A percentile compares a stretch with the other conserved stretches of the same genome.
Evolutionary conservation across 2,329 filamentous ascomycete species (phyloP).

Genomic region (Cyphellophora europaea): DNA sequence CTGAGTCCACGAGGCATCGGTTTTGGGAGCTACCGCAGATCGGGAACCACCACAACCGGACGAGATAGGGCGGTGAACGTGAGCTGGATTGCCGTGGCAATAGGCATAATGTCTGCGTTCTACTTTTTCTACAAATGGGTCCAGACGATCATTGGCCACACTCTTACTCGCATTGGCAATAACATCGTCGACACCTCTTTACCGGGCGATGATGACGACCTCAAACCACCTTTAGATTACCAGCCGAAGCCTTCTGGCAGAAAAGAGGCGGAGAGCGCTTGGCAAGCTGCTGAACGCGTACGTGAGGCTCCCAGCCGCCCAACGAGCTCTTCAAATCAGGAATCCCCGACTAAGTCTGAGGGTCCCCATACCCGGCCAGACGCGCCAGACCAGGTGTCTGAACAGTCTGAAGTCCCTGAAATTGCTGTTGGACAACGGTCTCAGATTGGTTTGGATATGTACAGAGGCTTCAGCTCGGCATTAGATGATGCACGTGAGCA

Average conservation of each 20-base stretch:
- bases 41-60: conserved; percentile 41
- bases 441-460: no score
- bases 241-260: neutral
- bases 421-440: no score
- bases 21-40: conserved; percentile 25
- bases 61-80: conserved; percentile 70
- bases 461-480: no score
- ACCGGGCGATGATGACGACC: conserved; percentile 18
- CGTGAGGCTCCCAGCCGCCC: neutral
- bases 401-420: no score
- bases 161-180: conserved; percentile 17
- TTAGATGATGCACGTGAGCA: neutral
- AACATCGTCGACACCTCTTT: conserved; percentile 20
- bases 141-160: conserved; percentile 14
- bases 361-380: no score
- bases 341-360: neutral
- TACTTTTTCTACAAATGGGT: conserved; percentile 19
- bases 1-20: conserved; percentile 61
- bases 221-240: conserved; percentile 18
- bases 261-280: neutral
- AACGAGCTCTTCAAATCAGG: neutral
- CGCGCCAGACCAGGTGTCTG: no score
- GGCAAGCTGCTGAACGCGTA: neutral
- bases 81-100: conserved; percentile 66
- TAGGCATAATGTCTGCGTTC: conserved; percentile 50